Evolutionary conservation across 768 basidiomycete species (phyloP), one percentile per base, ranked within the genome.

Genomic region (Rubroboletus satanas): DNA sequence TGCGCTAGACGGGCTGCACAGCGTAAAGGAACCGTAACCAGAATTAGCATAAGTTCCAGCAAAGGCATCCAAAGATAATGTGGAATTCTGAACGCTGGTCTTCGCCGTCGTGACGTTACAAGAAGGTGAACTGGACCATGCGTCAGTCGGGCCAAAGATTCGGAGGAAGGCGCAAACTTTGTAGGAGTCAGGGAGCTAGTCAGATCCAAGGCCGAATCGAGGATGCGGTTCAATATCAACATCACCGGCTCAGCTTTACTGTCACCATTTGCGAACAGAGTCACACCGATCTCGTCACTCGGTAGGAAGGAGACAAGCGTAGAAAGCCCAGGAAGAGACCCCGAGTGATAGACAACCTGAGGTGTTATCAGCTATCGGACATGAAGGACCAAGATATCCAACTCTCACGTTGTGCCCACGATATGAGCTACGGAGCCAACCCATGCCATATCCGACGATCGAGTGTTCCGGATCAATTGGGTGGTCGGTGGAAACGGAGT

Each of bases 341-440:
- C 77, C 0, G 44, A 11, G 52, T 75, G 77, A 36, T 49, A 58
- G 7, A 78, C 51, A 5, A 74, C 32, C 79, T 77, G 21, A 2
- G 18, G n/a, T 7, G 23, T 28, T 2, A 26, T 52, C 9, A 42
- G 46, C 14, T 12, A 49, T 54, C 17, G 26, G 41, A n/a, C 5
- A 29, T 17, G 14, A 26, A 9, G 21, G 12, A 52, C 3, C 10
- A 4, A 43, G 21, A 32, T 17, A 29, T 36, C 14, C 23, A 45
- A 26, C 23, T 45, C 66, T 41, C 55, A 78, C 77, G 28, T 78
- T 73, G 49, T 77, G 74, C 0, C 74, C 78, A 2, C 63, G 66
- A 49, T 75, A 76, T 1, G 77, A 71, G 7, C 17, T 45, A 7
- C 74, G 67, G 38, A n/a, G 33, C 77, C 78, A 79, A 5, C 79